phyloP scores from a whole-genome alignment of 257 asterid species.

The Avicennia marina region DNA sequence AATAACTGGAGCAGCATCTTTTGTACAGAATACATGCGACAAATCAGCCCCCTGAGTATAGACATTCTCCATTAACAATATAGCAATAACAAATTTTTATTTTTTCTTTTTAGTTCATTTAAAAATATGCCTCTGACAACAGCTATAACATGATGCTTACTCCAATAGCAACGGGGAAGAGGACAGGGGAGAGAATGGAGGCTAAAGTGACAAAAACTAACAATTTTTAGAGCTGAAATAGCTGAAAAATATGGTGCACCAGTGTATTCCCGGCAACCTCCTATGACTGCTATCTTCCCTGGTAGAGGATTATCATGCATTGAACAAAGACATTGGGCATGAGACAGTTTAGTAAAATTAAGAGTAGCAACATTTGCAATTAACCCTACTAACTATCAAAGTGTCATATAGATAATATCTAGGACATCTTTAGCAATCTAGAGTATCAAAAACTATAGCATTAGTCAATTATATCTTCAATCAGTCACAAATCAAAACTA shows the following conservation, averaged over 20 bases:
- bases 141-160: constrained; percentile 2
- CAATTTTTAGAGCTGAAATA: constrained; percentile 91
- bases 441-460: neutral
- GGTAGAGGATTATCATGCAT: constrained; percentile 25
- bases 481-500: neutral
- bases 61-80: constrained; percentile 12
- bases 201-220: constrained; percentile 38
- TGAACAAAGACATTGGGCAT: constrained; percentile 10
- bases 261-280: constrained; percentile 98
- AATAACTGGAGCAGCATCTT: constrained; percentile 90
- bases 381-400: neutral
- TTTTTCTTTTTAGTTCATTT: too few relatives aligned
- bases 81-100: neutral
- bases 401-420: too few relatives aligned
- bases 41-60: constrained; percentile 88
- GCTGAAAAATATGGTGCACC: constrained; percentile 99
- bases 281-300: constrained; percentile 97
- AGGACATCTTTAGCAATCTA: neutral
- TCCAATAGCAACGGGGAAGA: neutral
- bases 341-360: neutral
- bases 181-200: neutral
- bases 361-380: neutral
- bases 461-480: neutral
- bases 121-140: neutral
- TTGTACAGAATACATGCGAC: constrained; percentile 93